Evolutionary conservation across 495 filamentous ascomycete genomes (phyloP).

Genomic region (Bacidia gigantensis): DNA sequence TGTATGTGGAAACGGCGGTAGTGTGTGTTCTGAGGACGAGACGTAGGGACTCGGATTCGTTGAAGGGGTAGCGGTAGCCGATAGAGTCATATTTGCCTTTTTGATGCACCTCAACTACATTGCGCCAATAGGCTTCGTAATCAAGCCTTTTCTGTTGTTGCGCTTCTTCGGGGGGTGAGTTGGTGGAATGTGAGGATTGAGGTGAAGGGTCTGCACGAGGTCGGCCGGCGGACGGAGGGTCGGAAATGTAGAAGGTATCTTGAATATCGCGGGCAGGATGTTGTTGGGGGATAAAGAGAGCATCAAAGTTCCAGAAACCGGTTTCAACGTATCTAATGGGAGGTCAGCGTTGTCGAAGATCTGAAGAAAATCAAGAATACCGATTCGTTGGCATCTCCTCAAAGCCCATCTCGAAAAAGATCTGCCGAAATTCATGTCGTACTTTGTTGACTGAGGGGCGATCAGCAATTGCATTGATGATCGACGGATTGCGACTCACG

Average conservation of each 20-base stretch:
- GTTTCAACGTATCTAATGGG: slow-evolving; percentile 73
- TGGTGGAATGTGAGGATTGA: slow-evolving; percentile 21
- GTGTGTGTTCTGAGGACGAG: slow-evolving; percentile 94
- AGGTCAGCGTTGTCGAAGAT: slow-evolving; percentile 22
- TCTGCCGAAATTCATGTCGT: slow-evolving; percentile 81
- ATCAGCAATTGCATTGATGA: slow-evolving; percentile 1
- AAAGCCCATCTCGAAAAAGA: slow-evolving; percentile 93
- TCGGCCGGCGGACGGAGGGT: slow-evolving; percentile 61
- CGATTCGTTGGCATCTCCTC: slow-evolving; percentile 69
- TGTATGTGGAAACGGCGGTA: slow-evolving; percentile 73
- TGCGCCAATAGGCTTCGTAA: slow-evolving; percentile 78
- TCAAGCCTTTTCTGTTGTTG: slow-evolving; percentile 31
- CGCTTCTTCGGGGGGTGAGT: not conserved
- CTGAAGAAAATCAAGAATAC: slow-evolving; percentile 17
- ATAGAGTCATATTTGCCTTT: slow-evolving; percentile 83
- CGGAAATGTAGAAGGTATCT: slow-evolving; percentile 96
- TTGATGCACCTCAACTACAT: slow-evolving; percentile 68
- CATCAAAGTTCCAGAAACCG: slow-evolving; percentile 98
- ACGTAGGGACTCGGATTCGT: slow-evolving; percentile 69
- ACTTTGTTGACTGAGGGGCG: slow-evolving; percentile 64
- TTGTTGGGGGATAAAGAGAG: slow-evolving; percentile 94
- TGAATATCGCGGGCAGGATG: slow-evolving; percentile 92
- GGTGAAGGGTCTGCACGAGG: slow-evolving; percentile 54
- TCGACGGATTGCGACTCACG: slow-evolving; percentile 19
- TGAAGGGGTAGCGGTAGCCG: slow-evolving; percentile 91